Evolutionary conservation across 768 basidiomycete genomes (phyloP).

Genomic region (Rhodotorula diobovata): DNA sequence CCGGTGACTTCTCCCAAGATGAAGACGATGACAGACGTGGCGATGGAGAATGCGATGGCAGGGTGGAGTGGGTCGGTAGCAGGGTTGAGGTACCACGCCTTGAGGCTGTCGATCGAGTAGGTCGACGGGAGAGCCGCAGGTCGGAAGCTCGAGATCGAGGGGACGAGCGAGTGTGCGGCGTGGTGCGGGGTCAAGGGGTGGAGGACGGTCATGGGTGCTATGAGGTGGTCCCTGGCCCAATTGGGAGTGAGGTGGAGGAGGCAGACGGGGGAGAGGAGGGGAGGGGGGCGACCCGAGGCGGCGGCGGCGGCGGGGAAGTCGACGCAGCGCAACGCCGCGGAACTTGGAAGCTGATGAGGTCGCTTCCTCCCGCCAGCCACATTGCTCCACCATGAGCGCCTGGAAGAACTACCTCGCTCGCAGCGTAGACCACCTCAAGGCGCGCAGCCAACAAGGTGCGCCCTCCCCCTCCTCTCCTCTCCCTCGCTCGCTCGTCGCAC

Average conservation of each 20-base stretch:
- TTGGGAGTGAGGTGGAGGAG: neutral
- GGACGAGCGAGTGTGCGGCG: neutral
- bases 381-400: neutral
- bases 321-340: too few species aligned
- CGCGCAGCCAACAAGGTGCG: constrained; percentile 35
- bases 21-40: constrained; percentile 8
- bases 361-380: neutral
- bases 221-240: neutral
- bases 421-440: constrained; percentile 38
- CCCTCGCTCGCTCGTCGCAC: neutral
- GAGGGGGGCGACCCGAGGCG: neutral
- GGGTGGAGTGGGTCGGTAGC: constrained; percentile 35
- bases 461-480: neutral
- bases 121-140: neutral
- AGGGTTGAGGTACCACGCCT: neutral
- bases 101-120: neutral
- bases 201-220: neutral
- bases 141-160: neutral
- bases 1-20: constrained; percentile 33
- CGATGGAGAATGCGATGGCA: constrained; percentile 6
- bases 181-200: neutral
- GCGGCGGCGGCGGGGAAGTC: too few species aligned
- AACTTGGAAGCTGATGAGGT: neutral
- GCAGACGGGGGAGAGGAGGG: too few species aligned
- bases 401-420: constrained; percentile 37